A percentile compares a stretch with the other conserved stretches of the same genome.
These are phyloP conservation scores for Syncephalis plumigaleata DNA, from an alignment of 371 early-diverging fungal genomes.

Conservation along the genomic window DNA sequence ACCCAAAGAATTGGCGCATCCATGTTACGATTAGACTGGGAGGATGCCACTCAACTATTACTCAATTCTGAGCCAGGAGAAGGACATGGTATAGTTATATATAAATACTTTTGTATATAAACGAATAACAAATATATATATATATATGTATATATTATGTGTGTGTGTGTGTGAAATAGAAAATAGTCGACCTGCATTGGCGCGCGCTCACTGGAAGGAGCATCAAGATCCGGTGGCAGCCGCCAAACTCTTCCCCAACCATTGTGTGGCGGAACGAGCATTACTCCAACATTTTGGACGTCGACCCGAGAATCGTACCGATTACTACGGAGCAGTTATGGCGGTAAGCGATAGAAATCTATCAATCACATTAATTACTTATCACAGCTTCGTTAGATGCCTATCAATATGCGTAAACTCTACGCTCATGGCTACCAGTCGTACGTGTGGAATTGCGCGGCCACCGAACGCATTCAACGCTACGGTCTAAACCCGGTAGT, in stretches of 20 bases:
- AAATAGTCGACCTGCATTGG: conserved; percentile 37
- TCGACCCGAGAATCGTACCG: conserved; percentile 6
- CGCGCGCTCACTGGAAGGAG: conserved; percentile 50
- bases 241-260: conserved; percentile 43
- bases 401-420: conserved; percentile 73
- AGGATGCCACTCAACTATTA: conserved; percentile 56
- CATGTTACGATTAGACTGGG: conserved; percentile 60
- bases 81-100: conserved; percentile 16
- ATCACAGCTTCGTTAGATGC: conserved; percentile 29
- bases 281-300: not conserved
- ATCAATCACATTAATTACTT: conserved; percentile 22
- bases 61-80: conserved; percentile 46
- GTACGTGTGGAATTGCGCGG: conserved; percentile 85
- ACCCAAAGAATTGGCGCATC: conserved; percentile 80
- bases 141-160: too few relatives aligned
- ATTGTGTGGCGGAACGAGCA: conserved; percentile 48
- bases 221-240: conserved; percentile 39
- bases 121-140: too few relatives aligned
- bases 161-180: too few relatives aligned
- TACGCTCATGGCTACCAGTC: conserved; percentile 98
- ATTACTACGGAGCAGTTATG: conserved; percentile 41
- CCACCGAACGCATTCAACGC: conserved; percentile 49
- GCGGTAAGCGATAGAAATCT: too few relatives aligned
- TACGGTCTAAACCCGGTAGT: conserved; percentile 58
- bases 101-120: not conserved